Evolutionary conservation across 257 asterid species (phyloP), one percentile per base, ranked within the genome.

Genomic region (Jaltomata sinuosa): DNA sequence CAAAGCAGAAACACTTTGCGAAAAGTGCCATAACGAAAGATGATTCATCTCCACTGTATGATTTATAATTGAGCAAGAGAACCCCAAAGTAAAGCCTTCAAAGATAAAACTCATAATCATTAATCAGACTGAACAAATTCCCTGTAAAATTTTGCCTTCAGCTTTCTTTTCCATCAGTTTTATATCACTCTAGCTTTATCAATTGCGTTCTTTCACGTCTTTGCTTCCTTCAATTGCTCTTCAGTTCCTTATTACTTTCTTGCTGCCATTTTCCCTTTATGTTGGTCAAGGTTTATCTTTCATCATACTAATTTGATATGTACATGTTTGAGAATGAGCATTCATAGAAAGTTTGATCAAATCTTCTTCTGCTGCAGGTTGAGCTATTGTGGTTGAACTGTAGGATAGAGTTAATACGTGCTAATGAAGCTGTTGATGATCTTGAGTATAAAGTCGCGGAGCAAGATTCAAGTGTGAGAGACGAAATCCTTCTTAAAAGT

Each of bases 281-380:
- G 14, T 45, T 45, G 14, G 50, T 45, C 15, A 9, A 11, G 15
- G 50, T 45, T 45, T 45, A 45, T 45, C 50, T 45, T 45, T 45
- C 15, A 45, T 45, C 15, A 11, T 61, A 77, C 14, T 77, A 29
- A 49, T 49, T 29, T 49, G 45, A 77, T 29, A 3, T 38, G 22
- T 74, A 45, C 72, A 52, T 82, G 49, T 83, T 76, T 82, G 76
- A 32, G 69, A 52, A 65, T 81, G 67, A 64, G 64, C n/a, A 86
- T 81, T 62, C 81, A 53, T 52, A 21, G 47, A 31, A 71, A 82
- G 85, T 87, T 81, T 81, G 84, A 85, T 87, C 54, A 53, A 65
- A 80, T 31, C 71, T 62, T 88, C 84, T 89, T 69, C 72, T 69
- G 21, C 83, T 91, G 91, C 97, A 95, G 98, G 98, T 92, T 82